Base-by-base conservation (phyloP, 139 green algal genomes). In the Chlamydomonas incerta region DNA sequence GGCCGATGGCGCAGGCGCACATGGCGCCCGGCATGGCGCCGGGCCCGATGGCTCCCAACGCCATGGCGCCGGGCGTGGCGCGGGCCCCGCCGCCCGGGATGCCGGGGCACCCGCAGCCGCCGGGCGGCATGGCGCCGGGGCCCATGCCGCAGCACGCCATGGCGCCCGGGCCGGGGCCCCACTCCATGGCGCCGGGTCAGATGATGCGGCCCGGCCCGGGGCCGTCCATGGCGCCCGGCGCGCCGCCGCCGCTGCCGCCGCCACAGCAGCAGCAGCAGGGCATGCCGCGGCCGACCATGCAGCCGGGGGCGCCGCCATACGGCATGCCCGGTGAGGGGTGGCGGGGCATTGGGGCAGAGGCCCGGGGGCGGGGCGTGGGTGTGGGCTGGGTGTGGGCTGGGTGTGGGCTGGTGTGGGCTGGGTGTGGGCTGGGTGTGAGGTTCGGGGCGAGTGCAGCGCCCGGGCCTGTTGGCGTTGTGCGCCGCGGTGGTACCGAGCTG, bases 11-110 rank as follows among this genome's bases (percentile, higher is more conserved):
- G 41, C 41, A 4, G 8, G 41, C 5, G 8, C 41, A 50, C 72
- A 80, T 80, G 73, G 52, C 52, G 8, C 73, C 73, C 3, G 52
- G 24, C 33, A 81, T 81, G 74, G 73, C 73, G 1, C 73, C 73
- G 23, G 73, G 73, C 0, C 52, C 52, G 13, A 50, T 52, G 31
- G 46, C 52, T 11, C 24, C 10, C 31, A 31, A 79, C 47, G 9
- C 57, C 24, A 71, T 82, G 68, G 29, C 46, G 18, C 68, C 68
- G 0, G 68, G 68, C 55, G 55, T 60, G 55, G 55, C 55, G 6
- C 41, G 41, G 8, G 41, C 41, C 41, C 41, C 41, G 41, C 41
- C 41, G 41, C 41, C 41, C 6, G 41, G 41, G 11, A 66, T 66
- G 60, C 60, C 18, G 24, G 18, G 18, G 5, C 60, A 66, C 18